These are phyloP conservation scores for Arthroderma uncinatum DNA, from an alignment of 2,329 filamentous ascomycete species.

Conservation along the genomic window DNA sequence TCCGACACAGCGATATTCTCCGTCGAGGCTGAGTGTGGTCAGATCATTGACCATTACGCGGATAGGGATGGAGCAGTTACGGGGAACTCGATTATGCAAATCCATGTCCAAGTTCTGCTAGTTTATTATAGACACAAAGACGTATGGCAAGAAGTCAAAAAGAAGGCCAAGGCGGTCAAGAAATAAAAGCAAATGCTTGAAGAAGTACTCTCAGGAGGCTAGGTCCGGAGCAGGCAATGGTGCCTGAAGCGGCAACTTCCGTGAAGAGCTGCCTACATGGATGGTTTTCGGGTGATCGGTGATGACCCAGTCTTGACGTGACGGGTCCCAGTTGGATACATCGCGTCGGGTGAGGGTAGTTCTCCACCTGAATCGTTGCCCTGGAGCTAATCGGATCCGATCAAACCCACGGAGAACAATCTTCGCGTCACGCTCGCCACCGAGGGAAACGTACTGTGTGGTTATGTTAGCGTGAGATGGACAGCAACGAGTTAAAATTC, in stretches of 20 bases:
- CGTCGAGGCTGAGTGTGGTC: background rate
- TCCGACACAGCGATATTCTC: background rate
- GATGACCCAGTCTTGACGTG: constrained; percentile 72
- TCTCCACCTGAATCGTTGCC: constrained; percentile 54
- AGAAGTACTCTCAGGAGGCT: background rate
- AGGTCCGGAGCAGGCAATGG: constrained; percentile 20
- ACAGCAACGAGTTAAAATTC: background rate
- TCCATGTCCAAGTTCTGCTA: background rate
- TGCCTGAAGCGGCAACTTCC: constrained; percentile 43
- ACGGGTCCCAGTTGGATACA: constrained; percentile 74
- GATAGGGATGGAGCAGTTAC: background rate
- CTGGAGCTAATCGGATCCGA: constrained; percentile 58
- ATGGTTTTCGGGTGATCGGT: constrained; percentile 47
- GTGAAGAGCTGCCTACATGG: constrained; percentile 49
- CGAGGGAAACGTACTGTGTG: constrained; percentile 58
- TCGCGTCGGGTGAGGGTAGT: constrained; percentile 66
- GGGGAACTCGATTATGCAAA: background rate
- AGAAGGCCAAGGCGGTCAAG: background rate
- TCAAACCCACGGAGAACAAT: constrained; percentile 69
- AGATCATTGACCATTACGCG: background rate
- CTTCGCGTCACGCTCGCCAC: constrained; percentile 59
- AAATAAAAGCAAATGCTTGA: background rate
- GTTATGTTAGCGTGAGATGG: constrained; percentile 1
- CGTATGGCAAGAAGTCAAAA: background rate
- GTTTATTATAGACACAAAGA: background rate